These are phyloP conservation scores for Orbilia quercus DNA, from an alignment of 2,329 filamentous ascomycete genomes.

Conservation along the genomic window DNA sequence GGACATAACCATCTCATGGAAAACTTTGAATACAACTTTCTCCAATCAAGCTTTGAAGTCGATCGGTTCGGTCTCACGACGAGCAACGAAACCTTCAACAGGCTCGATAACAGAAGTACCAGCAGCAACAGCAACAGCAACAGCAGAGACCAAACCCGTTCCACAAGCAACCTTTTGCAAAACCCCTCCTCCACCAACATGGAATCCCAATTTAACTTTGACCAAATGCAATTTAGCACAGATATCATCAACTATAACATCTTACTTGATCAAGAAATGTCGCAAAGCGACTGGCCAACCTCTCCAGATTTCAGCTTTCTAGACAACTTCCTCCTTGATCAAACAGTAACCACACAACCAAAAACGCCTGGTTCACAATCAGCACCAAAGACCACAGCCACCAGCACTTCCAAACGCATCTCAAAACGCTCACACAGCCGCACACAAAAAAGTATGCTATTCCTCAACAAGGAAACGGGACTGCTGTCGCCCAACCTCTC, in stretches of 20 bases:
- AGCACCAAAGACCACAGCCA: slow-evolving; percentile 13
- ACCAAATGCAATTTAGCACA: slow-evolving; percentile 36
- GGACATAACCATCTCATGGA: slow-evolving; percentile 39
- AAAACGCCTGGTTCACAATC: slow-evolving; percentile 15
- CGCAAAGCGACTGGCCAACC: slow-evolving; percentile 37
- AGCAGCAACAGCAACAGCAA: slow-evolving; percentile 1
- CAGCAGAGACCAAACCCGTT: background rate
- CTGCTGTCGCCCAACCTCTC: slow-evolving; percentile 39
- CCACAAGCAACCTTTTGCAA: slow-evolving; percentile 5
- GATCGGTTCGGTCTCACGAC: slow-evolving; percentile 5
- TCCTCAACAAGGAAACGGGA: slow-evolving; percentile 42
- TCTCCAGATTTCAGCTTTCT: slow-evolving; percentile 35
- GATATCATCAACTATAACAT: slow-evolving; percentile 30
- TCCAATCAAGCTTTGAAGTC: slow-evolving; percentile 18
- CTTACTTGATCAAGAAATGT: slow-evolving; percentile 25
- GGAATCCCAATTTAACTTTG: slow-evolving; percentile 35
- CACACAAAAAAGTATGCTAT: slow-evolving; percentile 43
- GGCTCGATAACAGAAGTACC: background rate
- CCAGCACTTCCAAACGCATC: slow-evolving; percentile 7
- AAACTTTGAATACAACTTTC: background rate
- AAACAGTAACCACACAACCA: slow-evolving; percentile 34
- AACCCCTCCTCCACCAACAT: slow-evolving; percentile 24
- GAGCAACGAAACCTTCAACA: background rate
- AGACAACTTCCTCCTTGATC: slow-evolving; percentile 34
- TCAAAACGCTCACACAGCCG: slow-evolving; percentile 22